Conservation (phyloP, 495 filamentous ascomycete genomes). For the Aspergillus steynii region DNA sequence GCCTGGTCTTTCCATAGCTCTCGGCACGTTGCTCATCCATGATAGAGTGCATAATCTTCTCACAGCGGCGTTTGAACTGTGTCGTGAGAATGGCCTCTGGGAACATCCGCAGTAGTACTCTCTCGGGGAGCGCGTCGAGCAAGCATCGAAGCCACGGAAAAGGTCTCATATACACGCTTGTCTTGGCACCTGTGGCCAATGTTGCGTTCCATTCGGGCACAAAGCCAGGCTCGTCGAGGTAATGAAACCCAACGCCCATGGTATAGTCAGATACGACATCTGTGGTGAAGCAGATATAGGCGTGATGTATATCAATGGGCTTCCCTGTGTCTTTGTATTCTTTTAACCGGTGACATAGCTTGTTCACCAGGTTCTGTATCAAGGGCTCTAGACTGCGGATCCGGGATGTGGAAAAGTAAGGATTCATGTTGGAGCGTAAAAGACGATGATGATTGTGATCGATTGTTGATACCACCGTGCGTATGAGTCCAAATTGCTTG, state of each 20-base stretch:
- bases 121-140: conserved; percentile 26
- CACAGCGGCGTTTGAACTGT: conserved; percentile 20
- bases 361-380: conserved; percentile 30
- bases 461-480: conserved; percentile 21
- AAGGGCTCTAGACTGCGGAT: conserved; percentile 33
- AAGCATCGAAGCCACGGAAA: conserved; percentile 30
- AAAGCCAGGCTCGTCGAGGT: conserved; percentile 38
- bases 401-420: conserved; percentile 32
- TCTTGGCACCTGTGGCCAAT: conserved; percentile 23
- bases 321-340: conserved; percentile 26
- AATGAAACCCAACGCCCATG: conserved; percentile 30
- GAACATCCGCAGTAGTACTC: conserved; percentile 21
- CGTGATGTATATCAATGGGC: conserved; percentile 36
- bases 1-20: conserved; percentile 19
- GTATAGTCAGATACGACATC: conserved; percentile 46
- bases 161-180: conserved; percentile 25
- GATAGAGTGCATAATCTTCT: conserved; percentile 10
- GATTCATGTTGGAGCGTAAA: conserved; percentile 29
- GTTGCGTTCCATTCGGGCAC: conserved; percentile 31
- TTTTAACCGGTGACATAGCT: conserved; percentile 33
- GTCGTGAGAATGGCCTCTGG: conserved; percentile 27
- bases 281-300: conserved; percentile 36
- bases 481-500: conserved; percentile 17
- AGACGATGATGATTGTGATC: conserved; percentile 27
- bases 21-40: conserved; percentile 5